Percentiles rank a stretch among this genome's conserved stretches.
These are phyloP conservation scores for Piedraia hortae DNA, from an alignment of 2,329 filamentous ascomycete species.

Conservation along the genomic window DNA sequence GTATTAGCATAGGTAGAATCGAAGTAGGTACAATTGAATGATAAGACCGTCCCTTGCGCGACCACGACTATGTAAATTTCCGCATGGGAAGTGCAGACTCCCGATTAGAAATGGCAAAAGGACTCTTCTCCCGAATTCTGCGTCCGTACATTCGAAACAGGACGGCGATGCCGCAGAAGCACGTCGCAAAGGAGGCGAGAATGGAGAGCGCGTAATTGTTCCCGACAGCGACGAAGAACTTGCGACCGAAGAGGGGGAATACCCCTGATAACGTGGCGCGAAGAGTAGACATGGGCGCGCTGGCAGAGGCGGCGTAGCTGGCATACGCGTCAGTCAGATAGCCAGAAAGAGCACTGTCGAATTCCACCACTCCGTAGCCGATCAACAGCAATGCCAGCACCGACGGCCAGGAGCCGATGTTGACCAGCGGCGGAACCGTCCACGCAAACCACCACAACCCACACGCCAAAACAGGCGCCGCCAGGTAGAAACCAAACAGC, in stretches of 20 bases:
- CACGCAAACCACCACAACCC: constrained; percentile 21
- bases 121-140: constrained; percentile 12
- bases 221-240: constrained; percentile 16
- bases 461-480: constrained; percentile 17
- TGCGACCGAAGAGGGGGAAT: constrained; percentile 16
- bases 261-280: constrained; percentile 14
- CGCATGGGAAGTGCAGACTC: too few species aligned
- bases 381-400: constrained; percentile 14
- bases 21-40: too few species aligned
- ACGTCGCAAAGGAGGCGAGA: constrained; percentile 16
- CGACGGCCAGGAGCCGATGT: constrained; percentile 10
- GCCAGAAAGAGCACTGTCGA: constrained; percentile 16
- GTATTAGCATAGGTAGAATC: too few species aligned
- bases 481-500: constrained; percentile 20
- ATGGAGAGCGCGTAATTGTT: constrained; percentile 16
- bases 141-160: constrained; percentile 16
- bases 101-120: constrained; percentile 2
- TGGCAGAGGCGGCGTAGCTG: constrained; percentile 18
- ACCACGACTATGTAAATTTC: too few species aligned
- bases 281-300: constrained; percentile 17
- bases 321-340: constrained; percentile 21
- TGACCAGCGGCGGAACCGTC: constrained; percentile 19
- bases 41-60: too few species aligned
- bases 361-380: constrained; percentile 22
- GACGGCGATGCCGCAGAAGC: constrained; percentile 15